Percentiles rank a stretch among this genome's conserved stretches.
Evolutionary conservation across 2,329 filamentous ascomycete genomes (phyloP).

Genomic region (Colletotrichum sublineola): DNA sequence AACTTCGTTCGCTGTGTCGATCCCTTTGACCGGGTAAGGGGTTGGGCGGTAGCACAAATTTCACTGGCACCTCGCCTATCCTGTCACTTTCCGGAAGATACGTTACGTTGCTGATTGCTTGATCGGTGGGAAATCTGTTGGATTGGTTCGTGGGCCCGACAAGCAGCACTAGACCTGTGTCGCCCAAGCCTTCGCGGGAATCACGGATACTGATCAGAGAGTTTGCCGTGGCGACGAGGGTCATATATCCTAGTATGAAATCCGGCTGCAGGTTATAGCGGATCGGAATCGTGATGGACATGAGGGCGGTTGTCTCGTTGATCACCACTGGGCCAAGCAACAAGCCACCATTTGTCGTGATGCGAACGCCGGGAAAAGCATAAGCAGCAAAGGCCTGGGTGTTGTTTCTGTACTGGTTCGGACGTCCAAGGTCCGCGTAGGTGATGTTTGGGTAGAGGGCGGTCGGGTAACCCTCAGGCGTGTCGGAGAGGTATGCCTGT

Average conservation of each 20-base stretch:
- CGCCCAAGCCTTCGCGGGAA: constrained; percentile 77
- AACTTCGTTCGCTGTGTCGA: constrained; percentile 62
- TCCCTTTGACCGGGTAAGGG: constrained; percentile 55
- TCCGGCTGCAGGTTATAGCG: constrained; percentile 72
- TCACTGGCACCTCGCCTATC: constrained; percentile 62
- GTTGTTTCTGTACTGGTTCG: constrained; percentile 57
- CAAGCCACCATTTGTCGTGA: constrained; percentile 69
- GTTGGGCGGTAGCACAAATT: constrained; percentile 72
- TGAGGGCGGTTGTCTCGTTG: constrained; percentile 79
- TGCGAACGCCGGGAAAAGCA: constrained; percentile 64
- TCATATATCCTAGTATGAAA: constrained; percentile 86
- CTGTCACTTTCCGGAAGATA: constrained; percentile 54
- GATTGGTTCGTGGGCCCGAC: constrained; percentile 75
- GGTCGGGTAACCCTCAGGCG: constrained; percentile 76
- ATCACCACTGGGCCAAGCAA: constrained; percentile 81
- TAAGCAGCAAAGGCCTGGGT: constrained; percentile 60
- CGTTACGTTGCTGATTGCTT: constrained; percentile 62
- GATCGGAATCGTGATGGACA: constrained; percentile 87
- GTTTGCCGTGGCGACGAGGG: constrained; percentile 77
- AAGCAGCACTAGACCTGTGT: constrained; percentile 77
- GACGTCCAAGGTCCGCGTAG: constrained; percentile 63
- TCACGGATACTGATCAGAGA: constrained; percentile 73
- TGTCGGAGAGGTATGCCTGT: constrained; percentile 71
- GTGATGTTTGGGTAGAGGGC: constrained; percentile 84
- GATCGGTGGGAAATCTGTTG: constrained; percentile 70